Percentiles rank a stretch among this genome's conserved stretches.
Conservation (phyloP, 2,329 filamentous ascomycete species). For the Immersiporthe knoxdaviesiana region DNA sequence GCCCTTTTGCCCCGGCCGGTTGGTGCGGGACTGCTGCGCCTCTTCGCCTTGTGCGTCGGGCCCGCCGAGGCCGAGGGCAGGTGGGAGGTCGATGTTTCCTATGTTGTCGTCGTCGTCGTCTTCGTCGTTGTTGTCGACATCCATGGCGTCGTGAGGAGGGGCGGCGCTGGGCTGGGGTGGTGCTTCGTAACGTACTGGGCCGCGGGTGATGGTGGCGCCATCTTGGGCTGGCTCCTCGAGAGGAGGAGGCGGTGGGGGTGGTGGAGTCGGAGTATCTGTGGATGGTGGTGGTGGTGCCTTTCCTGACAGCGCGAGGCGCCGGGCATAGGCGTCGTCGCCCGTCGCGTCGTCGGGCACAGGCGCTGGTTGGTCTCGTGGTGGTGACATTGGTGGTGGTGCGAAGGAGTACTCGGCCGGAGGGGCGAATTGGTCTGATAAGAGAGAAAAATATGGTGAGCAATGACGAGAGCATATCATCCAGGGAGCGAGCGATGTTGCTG, state of each 20-base stretch:
- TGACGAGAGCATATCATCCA: background rate
- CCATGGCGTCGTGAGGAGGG: slow-evolving; percentile 41
- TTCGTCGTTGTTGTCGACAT: slow-evolving; percentile 42
- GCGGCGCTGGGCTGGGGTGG: slow-evolving; percentile 50
- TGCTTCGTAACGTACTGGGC: slow-evolving; percentile 72
- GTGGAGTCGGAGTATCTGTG: slow-evolving; percentile 37
- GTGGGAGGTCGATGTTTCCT: slow-evolving; percentile 48
- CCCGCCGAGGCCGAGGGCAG: slow-evolving; percentile 50
- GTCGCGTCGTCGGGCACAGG: slow-evolving; percentile 60
- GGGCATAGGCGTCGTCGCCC: slow-evolving; percentile 71
- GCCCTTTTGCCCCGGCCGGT: slow-evolving; percentile 76
- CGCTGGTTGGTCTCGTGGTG: slow-evolving; percentile 45
- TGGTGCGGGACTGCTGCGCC: slow-evolving; percentile 53
- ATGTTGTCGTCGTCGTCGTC: slow-evolving; percentile 21
- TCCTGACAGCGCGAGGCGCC: slow-evolving; percentile 61
- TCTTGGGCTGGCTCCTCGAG: slow-evolving; percentile 33
- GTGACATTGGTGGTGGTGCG: slow-evolving; percentile 58
- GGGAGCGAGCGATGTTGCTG: background rate
- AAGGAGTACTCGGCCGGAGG: slow-evolving; percentile 61
- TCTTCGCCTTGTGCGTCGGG: slow-evolving; percentile 38
- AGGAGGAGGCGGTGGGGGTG: slow-evolving; percentile 37
- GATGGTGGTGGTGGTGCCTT: slow-evolving; percentile 38
- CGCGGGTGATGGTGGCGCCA: slow-evolving; percentile 71
- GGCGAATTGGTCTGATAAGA: slow-evolving; percentile 58
- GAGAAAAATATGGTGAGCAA: background rate